Conservation (phyloP, 2,329 filamentous ascomycete genomes). For the Colletotrichum sp. region DNA sequence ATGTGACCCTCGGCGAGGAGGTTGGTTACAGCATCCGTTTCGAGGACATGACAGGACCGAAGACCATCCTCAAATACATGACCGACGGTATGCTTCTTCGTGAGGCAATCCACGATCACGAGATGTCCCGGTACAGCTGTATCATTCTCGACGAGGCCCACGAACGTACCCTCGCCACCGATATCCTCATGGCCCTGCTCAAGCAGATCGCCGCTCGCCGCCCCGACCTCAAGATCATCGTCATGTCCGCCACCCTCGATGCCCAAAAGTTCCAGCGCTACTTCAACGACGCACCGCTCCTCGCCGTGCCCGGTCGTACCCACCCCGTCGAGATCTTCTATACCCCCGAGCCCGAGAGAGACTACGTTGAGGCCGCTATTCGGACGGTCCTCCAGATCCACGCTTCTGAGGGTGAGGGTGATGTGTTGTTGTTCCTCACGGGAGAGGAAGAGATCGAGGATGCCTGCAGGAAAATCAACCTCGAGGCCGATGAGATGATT, state of each 20-base stretch:
- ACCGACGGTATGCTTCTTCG: constrained; percentile 98
- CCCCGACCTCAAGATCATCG: constrained; percentile 94
- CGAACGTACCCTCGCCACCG: constrained; percentile 95
- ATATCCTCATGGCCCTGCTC: constrained; percentile 95
- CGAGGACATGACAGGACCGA: constrained; percentile 88
- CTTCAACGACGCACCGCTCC: constrained; percentile 91
- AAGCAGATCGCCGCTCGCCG: constrained; percentile 87
- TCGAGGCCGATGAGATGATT: constrained; percentile 91
- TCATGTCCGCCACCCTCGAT: constrained; percentile 98
- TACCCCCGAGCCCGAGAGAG: constrained; percentile 92
- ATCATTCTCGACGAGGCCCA: constrained; percentile 99
- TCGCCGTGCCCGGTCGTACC: constrained; percentile 93
- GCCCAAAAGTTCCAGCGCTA: constrained; percentile 98
- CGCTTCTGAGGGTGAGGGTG: constrained; percentile 88
- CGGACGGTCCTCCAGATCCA: constrained; percentile 97
- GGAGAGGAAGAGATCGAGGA: constrained; percentile 99
- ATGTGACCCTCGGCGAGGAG: constrained; percentile 89
- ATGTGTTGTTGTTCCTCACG: constrained; percentile 93
- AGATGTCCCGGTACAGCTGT: constrained; percentile 90
- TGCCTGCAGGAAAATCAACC: constrained; percentile 85
- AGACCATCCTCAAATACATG: constrained; percentile 98
- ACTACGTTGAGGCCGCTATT: constrained; percentile 95
- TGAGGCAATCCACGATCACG: constrained; percentile 95
- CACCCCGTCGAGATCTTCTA: constrained; percentile 99
- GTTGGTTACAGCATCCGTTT: constrained; percentile 99